These are phyloP conservation scores for Madurella fahalii DNA, from an alignment of 2,329 filamentous ascomycete genomes.

Conservation along the genomic window DNA sequence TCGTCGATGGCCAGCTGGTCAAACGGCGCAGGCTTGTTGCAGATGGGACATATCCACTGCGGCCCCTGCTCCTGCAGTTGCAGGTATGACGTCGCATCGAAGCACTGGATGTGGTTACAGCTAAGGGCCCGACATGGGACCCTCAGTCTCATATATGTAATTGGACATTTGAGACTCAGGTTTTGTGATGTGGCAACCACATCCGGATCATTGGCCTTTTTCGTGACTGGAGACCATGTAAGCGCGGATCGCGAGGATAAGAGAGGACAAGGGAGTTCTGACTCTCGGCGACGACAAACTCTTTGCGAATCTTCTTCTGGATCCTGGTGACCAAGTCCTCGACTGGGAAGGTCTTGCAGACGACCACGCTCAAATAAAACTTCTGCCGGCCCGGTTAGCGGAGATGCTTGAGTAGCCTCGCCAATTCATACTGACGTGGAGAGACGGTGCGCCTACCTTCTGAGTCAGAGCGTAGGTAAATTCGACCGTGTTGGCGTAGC, in stretches of 20 bases:
- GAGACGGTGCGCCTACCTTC: constrained; percentile 54
- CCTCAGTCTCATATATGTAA: constrained; percentile 78
- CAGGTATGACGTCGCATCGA: constrained; percentile 87
- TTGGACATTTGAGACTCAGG: constrained; percentile 86
- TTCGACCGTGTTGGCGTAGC: constrained; percentile 71
- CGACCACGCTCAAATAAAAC: constrained; percentile 66
- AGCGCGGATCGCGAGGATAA: constrained; percentile 1
- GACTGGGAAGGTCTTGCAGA: constrained; percentile 71
- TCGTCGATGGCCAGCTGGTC: constrained; percentile 83
- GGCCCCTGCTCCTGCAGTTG: constrained; percentile 94
- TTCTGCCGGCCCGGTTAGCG: constrained; percentile 46
- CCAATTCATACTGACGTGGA: constrained; percentile 8
- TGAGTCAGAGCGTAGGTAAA: constrained; percentile 90
- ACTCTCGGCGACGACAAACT: constrained; percentile 81
- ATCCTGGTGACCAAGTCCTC: constrained; percentile 67
- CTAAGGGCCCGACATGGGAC: constrained; percentile 73
- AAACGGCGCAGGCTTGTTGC: constrained; percentile 77
- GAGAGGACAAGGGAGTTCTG: constrained; percentile 33
- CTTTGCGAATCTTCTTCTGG: constrained; percentile 70
- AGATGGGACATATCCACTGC: constrained; percentile 94
- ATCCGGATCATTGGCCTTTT: constrained; percentile 78
- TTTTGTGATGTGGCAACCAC: constrained; percentile 85
- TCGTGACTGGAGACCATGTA: constrained; percentile 57
- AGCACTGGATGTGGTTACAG: constrained; percentile 91
- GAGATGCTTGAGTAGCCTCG: constrained; percentile 16